Conservation (phyloP, 1,284 basidiomycete genomes). For the Athelia psychrophila region DNA sequence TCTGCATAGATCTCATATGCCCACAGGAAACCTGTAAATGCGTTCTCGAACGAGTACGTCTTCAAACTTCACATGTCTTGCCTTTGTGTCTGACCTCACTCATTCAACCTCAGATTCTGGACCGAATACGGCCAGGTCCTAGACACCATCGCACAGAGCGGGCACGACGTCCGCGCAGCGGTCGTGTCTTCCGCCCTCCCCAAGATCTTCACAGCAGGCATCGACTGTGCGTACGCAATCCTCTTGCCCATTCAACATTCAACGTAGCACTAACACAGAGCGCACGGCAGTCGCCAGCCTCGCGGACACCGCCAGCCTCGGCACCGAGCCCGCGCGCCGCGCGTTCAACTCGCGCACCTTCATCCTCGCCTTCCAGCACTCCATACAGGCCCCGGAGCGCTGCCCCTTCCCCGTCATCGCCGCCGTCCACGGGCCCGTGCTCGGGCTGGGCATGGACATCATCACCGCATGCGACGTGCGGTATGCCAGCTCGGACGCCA, state of each 20-base stretch:
- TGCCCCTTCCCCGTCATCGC: slow-evolving; percentile 84
- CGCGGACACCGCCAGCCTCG: slow-evolving; percentile 23
- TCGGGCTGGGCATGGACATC: slow-evolving; percentile 81
- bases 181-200: slow-evolving; percentile 70
- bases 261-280: too few species aligned
- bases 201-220: slow-evolving; percentile 78
- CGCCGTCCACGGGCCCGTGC: slow-evolving; percentile 74
- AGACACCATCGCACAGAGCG: slow-evolving; percentile 50
- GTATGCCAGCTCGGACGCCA: slow-evolving; percentile 59
- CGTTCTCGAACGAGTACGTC: slow-evolving; percentile 63
- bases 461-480: slow-evolving; percentile 82
- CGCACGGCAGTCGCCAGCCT: slow-evolving; percentile 6
- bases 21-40: slow-evolving; percentile 70
- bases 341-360: slow-evolving; percentile 48
- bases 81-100: too few species aligned
- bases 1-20: background rate
- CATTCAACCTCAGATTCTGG: slow-evolving; percentile 85
- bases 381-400: slow-evolving; percentile 68
- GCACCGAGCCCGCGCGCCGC: slow-evolving; percentile 50
- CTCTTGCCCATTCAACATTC: too few species aligned
- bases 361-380: slow-evolving; percentile 70
- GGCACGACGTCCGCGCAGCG: slow-evolving; percentile 60
- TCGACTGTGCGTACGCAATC: slow-evolving; percentile 59
- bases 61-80: too few species aligned
- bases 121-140: slow-evolving; percentile 63